A percentile compares a stretch with the other conserved stretches of the same genome.
These are phyloP conservation scores for Umbelopsis vinacea DNA, from an alignment of 192 early-diverging fungal genomes.

Conservation along the genomic window DNA sequence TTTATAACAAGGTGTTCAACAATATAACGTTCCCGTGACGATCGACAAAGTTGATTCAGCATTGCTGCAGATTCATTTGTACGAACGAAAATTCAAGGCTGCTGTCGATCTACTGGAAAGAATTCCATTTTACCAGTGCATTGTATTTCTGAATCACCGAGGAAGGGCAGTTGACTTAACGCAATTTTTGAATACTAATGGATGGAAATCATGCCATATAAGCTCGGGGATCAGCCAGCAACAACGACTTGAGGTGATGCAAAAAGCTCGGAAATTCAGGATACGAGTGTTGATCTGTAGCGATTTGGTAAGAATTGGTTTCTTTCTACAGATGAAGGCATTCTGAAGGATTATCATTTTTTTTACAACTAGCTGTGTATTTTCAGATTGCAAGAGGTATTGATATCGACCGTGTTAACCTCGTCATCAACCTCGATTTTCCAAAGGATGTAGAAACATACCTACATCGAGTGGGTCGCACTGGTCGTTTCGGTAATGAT, in stretches of 20 bases:
- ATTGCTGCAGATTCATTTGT: slow-evolving; percentile 1
- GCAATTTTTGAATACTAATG: slow-evolving; percentile 50
- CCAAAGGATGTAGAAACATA: slow-evolving; percentile 91
- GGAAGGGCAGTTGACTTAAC: slow-evolving; percentile 51
- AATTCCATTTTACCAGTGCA: slow-evolving; percentile 64
- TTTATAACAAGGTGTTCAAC: slow-evolving; percentile 52
- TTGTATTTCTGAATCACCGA: slow-evolving; percentile 61
- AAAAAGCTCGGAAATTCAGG: slow-evolving; percentile 55
- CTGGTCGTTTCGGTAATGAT: slow-evolving; percentile 87
- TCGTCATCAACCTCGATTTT: slow-evolving; percentile 96
- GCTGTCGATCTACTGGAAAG: slow-evolving; percentile 46
- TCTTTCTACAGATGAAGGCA: not conserved
- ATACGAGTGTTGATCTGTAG: slow-evolving; percentile 62
- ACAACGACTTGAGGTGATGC: slow-evolving; percentile 52
- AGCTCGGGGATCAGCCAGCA: slow-evolving; percentile 50
- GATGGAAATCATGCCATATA: slow-evolving; percentile 58
- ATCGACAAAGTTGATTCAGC: slow-evolving; percentile 16
- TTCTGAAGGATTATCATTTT: too few species aligned
- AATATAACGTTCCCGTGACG: slow-evolving; percentile 47
- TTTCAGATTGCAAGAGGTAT: slow-evolving; percentile 87
- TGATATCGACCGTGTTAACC: slow-evolving; percentile 93
- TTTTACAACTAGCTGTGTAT: not conserved
- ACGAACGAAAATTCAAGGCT: slow-evolving; percentile 57
- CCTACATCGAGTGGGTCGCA: slow-evolving; percentile 96
- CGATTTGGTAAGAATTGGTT: slow-evolving; percentile 52